Conservation (phyloP, 306 rosid genomes). For the Acacia melanoxylon region DNA sequence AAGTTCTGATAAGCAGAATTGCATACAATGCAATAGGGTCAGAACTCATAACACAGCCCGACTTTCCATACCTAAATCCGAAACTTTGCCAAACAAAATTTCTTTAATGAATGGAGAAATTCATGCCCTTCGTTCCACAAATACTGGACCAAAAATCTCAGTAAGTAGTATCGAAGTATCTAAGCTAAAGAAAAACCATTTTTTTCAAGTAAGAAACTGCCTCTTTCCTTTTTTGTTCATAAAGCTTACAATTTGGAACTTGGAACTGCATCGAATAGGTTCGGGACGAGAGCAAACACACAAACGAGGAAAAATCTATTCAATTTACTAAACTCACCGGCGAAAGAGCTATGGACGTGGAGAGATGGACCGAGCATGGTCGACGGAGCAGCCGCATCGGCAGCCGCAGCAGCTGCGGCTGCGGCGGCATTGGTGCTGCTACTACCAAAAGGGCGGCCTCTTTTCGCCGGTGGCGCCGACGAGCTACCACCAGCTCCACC, state of each 20-base stretch:
- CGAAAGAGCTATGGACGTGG: conserved; percentile 87
- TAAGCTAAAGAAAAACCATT: background rate
- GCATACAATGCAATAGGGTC: background rate
- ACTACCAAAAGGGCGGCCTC: conserved; percentile 96
- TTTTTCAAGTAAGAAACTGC: background rate
- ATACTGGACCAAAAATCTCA: background rate
- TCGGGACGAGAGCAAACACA: background rate
- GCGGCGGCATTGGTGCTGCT: conserved; percentile 57
- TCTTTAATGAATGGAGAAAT: background rate
- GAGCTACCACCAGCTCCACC: conserved; percentile 65
- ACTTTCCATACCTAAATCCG: background rate
- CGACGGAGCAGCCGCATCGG: conserved; percentile 73
- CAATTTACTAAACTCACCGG: conserved; percentile 59
- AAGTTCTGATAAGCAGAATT: background rate
- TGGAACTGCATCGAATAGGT: background rate
- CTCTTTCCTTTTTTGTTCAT: background rate
- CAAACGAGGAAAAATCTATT: background rate
- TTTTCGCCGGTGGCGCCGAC: conserved; percentile 76
- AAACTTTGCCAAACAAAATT: background rate
- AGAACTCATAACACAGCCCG: background rate
- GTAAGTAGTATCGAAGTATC: background rate
- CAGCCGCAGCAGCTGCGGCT: conserved; percentile 54
- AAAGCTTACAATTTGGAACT: background rate
- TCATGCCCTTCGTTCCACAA: background rate
- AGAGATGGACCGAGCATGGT: conserved; percentile 91